Conservation (phyloP, 345 rosid species). For the Pistacia atlantica region DNA sequence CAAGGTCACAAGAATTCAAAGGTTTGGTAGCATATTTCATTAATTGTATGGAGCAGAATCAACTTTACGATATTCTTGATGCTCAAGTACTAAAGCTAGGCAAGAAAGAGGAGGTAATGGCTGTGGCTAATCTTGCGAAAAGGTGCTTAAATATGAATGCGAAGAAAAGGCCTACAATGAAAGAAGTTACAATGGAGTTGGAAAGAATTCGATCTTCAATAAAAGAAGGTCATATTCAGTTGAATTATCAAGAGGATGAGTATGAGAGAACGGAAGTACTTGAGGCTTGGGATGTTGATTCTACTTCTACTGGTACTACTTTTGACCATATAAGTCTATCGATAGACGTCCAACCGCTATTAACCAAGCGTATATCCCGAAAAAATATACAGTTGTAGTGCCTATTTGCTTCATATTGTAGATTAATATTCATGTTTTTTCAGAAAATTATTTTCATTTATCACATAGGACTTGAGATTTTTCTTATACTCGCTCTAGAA, state of each 20-base stretch:
- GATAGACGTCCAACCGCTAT: neutral
- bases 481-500: too few relatives aligned
- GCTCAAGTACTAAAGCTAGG: neutral
- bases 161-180: neutral
- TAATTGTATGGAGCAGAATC: neutral
- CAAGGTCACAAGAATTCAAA: neutral
- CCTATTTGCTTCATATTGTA: too few relatives aligned
- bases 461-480: too few relatives aligned
- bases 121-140: neutral
- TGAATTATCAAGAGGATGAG: neutral
- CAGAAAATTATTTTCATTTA: too few relatives aligned
- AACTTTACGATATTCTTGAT: neutral
- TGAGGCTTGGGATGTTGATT: neutral
- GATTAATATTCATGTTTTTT: too few relatives aligned
- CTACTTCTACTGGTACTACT: neutral
- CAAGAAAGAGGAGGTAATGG: neutral
- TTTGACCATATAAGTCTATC: neutral
- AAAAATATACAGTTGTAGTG: neutral
- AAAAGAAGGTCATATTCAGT: neutral
- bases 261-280: neutral
- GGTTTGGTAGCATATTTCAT: conserved; percentile 4
- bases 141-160: neutral
- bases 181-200: neutral
- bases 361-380: neutral
- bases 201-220: conserved; percentile 4